Evolutionary conservation across 2,329 filamentous ascomycete species (phyloP).

Genomic region (Diaporthe eres): DNA sequence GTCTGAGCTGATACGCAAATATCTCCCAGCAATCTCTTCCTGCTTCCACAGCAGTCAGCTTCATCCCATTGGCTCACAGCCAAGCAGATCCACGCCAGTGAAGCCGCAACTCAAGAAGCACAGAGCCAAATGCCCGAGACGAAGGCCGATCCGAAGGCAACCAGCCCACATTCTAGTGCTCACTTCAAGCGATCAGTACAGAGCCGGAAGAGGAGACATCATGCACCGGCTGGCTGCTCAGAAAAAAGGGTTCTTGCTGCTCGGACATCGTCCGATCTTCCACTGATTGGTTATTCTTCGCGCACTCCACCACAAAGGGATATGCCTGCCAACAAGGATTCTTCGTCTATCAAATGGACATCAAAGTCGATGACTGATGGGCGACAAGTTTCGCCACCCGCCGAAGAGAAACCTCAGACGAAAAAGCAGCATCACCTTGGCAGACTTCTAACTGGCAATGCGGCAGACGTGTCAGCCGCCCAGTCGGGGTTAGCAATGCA

Average conservation of each 20-base stretch:
- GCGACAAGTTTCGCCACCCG: background rate
- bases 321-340: background rate
- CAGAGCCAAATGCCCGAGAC: background rate
- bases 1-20: background rate
- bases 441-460: too few relatives aligned
- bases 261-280: background rate
- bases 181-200: background rate
- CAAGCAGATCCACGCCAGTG: background rate
- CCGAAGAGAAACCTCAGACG: background rate
- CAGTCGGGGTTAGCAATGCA: too few relatives aligned
- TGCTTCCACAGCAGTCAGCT: background rate
- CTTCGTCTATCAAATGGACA: too few relatives aligned
- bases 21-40: too few relatives aligned
- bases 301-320: background rate
- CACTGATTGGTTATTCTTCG: background rate
- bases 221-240: background rate
- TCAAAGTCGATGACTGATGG: background rate
- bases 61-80: background rate
- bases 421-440: background rate
- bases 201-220: background rate
- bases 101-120: background rate
- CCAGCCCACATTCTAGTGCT: background rate
- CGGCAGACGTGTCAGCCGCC: background rate
- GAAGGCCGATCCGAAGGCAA: background rate
- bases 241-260: background rate